These are phyloP conservation scores for Castanea sativa DNA, from an alignment of 306 rosid genomes.

Conservation along the genomic window DNA sequence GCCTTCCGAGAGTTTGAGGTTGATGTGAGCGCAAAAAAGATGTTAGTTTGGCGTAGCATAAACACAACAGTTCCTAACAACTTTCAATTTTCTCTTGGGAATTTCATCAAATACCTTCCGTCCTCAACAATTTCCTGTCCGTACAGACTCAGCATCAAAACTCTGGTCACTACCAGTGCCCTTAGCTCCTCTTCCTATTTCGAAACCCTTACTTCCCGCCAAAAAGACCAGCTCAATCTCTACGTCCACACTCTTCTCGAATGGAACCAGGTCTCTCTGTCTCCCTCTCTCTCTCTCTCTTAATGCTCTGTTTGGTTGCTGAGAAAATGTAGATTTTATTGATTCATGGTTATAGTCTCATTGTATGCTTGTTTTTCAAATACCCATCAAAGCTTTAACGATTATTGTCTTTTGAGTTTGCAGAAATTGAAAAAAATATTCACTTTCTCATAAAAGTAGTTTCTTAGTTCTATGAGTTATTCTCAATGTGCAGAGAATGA, in stretches of 20 bases:
- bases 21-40: constrained; percentile 20
- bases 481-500: constrained; percentile 60
- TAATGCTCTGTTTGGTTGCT: constrained; percentile 1
- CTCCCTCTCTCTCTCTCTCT: background rate
- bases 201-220: constrained; percentile 54
- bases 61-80: background rate
- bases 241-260: constrained; percentile 81
- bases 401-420: no score
- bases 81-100: constrained; percentile 46
- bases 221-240: constrained; percentile 64
- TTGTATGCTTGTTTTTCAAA: no score
- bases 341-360: no score
- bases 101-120: constrained; percentile 76
- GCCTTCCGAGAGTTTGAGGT: no score
- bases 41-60: constrained; percentile 31
- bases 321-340: background rate
- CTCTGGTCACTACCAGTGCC: constrained; percentile 17
- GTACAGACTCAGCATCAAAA: constrained; percentile 20
- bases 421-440: no score
- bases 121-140: constrained; percentile 29
- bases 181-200: constrained; percentile 31
- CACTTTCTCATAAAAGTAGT: background rate
- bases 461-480: background rate
- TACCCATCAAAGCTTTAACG: no score
- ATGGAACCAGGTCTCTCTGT: constrained; percentile 68